Base-by-base conservation (phyloP, 2,329 filamentous ascomycete species). In the Colletotrichum siamense region DNA sequence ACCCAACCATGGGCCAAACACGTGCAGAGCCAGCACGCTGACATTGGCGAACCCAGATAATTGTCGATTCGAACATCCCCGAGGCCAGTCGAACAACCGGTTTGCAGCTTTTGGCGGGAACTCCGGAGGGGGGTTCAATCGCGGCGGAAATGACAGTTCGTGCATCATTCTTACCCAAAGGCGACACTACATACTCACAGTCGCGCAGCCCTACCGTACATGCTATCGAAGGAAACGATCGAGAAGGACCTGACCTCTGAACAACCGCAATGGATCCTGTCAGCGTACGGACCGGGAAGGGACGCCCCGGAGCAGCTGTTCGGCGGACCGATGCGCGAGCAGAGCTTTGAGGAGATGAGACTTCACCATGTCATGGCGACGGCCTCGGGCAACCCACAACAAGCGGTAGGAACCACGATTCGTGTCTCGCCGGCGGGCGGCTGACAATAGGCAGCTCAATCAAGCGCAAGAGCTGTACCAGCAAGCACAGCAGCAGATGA, bases 341-440 rank as follows among this genome's bases (percentile, higher is more conserved):
- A 96, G 83, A 98, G 95, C 81, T 94, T 94, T 55, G 96, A 99
- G 83, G 96, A 99, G 85, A 91, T 98, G 82, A 91, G 96, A 66
- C 82, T 96, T 26, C 93, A 95, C 82, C 96, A 96, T 81, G 87
- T 92, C 80, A 81, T 82, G 69, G 91, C 91, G 3, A 87, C 89
- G 55, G 89, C 91, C 10, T 82, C 89, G 9, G 94, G 94, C 2
- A 94, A 93, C 72, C 85, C 87, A 15, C 86, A 90, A 71, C 86
- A 87, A 71, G 90, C 89, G 70, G 89, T 91, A 83, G 71, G 87
- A 82, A 22, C 16, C 15, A 57, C 13, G 10, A 13, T 0, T 2
- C 10, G 13, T 22, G 2, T 26, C n/a, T 66, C 4, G 3, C 13
- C 18, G 15, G 24, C 69, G 15, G 32, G 7, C 9, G n/a, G 36